Evolutionary conservation across 352 stramenopile genomes (phyloP).

Genomic region (Pythium utonaiense): DNA sequence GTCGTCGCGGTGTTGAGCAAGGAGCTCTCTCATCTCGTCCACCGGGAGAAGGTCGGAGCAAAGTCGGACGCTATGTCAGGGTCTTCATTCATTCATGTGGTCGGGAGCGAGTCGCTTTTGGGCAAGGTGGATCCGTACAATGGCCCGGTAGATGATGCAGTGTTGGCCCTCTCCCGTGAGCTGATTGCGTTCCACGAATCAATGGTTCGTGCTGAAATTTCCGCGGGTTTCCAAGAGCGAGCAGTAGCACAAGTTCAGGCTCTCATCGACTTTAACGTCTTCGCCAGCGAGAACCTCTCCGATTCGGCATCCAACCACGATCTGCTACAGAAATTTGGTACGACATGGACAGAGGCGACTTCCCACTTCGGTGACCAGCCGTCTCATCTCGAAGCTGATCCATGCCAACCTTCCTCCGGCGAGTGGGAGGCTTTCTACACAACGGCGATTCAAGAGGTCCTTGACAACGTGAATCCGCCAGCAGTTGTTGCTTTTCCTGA

Average conservation of each 20-base stretch:
- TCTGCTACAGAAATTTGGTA: background rate
- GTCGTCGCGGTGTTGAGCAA: constrained; percentile 47
- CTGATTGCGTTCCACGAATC: constrained; percentile 48
- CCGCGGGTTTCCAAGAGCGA: constrained; percentile 56
- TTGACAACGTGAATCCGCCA: background rate
- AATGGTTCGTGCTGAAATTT: constrained; percentile 52
- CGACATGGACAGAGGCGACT: background rate
- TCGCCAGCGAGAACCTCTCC: background rate
- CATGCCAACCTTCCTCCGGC: background rate
- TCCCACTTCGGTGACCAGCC: background rate
- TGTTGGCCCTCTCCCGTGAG: constrained; percentile 9
- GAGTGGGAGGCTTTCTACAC: background rate
- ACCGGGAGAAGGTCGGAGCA: background rate
- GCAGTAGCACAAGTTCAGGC: constrained; percentile 66
- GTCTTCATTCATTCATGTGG: constrained; percentile 27
- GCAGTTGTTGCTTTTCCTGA: background rate
- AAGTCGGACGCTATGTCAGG: background rate
- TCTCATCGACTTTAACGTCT: constrained; percentile 42
- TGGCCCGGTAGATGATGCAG: constrained; percentile 1
- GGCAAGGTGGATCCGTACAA: constrained; percentile 5
- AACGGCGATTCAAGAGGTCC: background rate
- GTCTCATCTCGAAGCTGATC: background rate
- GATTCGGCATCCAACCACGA: background rate
- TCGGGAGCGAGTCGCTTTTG: constrained; percentile 26
- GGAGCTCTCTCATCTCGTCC: constrained; percentile 19